Evolutionary conservation across 768 basidiomycete genomes (phyloP), one percentile per base, ranked within the genome.

Genomic region (Tulasnella sp.): DNA sequence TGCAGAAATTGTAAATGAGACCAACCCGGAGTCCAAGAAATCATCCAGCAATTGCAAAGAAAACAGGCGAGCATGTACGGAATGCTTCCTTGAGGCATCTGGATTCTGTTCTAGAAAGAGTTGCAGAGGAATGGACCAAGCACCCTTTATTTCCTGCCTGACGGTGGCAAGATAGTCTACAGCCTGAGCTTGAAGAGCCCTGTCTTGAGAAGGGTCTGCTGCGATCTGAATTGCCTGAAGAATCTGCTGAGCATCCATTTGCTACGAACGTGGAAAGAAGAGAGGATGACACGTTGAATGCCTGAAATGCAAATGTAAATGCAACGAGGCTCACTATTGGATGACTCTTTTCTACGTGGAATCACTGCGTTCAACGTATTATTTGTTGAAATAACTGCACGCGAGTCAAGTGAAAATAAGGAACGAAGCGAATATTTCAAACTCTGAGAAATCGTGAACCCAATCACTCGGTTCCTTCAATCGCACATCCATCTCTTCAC

Each of bases 1-100:
- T 40, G 32, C 45, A 53, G 24, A 48, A 34, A 40, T 27, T 13
- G 42, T 35, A 34, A 34, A 41, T 20, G 48, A 37, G n/a, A 51
- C 83, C 71, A 65, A 87, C 86, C 81, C 73, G 65, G 79, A 79
- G 58, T 86, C 86, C 56, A 89, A 71, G 61, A 84, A 86, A 45
- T 88, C 83, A 54, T 88, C 84, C 55, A 89, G 60, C 53, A 90
- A 75, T 47, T 83, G 73, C 58, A 90, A 70, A 24, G 83, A 83
- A 65, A 80, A 86, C 67, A 88, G 85, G 57, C 87, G 74, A 39
- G 75, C 82, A 61, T 86, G 78, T 29, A 77, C 62, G 19, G 79
- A 74, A 62, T 86, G 74, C 66, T 78, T 82, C 58, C 79, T 71
- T 3, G 67, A 61, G n/a, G 83, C 81, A 56, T 77, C 73, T 19